Evolutionary conservation across 78 protist genomes (phyloP).

Genomic region (Goniomonas avonlea): DNA sequence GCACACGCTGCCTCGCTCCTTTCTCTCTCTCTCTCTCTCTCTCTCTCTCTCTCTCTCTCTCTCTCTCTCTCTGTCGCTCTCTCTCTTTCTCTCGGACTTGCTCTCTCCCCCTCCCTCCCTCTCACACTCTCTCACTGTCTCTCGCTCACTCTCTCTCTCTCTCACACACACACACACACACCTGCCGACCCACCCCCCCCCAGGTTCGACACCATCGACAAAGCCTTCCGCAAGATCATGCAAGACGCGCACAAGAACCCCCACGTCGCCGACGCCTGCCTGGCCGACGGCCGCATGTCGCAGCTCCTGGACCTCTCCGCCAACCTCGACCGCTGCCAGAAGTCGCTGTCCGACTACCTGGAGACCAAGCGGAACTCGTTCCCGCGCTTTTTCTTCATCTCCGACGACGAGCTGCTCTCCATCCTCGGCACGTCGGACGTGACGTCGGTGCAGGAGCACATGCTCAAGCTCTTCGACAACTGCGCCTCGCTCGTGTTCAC

Average conservation of each 20-base stretch:
- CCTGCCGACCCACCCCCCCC: too few species aligned
- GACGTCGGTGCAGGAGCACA: conserved; percentile 71
- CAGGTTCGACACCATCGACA: conserved; percentile 70
- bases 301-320: conserved; percentile 34
- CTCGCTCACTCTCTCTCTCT: too few species aligned
- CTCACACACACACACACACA: too few species aligned
- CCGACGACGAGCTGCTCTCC: conserved; percentile 85
- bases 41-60: too few species aligned
- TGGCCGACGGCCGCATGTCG: conserved; percentile 51
- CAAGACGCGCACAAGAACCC: conserved; percentile 38
- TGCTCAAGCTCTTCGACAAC: conserved; percentile 80
- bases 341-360: conserved; percentile 69
- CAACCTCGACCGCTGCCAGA: conserved; percentile 70
- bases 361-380: conserved; percentile 78
- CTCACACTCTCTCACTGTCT: too few species aligned
- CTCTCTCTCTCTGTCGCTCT: too few species aligned
- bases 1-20: too few species aligned
- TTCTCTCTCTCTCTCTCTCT: too few species aligned
- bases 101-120: too few species aligned
- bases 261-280: conserved; percentile 55
- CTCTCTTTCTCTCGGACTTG: too few species aligned
- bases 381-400: conserved; percentile 90
- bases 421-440: conserved; percentile 70
- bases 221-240: conserved; percentile 63
- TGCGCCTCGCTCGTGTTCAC: conserved; percentile 44